Evolutionary conservation across 345 rosid genomes (phyloP), one percentile per base, ranked within the genome.

Genomic region (Lepidium aucheri): DNA sequence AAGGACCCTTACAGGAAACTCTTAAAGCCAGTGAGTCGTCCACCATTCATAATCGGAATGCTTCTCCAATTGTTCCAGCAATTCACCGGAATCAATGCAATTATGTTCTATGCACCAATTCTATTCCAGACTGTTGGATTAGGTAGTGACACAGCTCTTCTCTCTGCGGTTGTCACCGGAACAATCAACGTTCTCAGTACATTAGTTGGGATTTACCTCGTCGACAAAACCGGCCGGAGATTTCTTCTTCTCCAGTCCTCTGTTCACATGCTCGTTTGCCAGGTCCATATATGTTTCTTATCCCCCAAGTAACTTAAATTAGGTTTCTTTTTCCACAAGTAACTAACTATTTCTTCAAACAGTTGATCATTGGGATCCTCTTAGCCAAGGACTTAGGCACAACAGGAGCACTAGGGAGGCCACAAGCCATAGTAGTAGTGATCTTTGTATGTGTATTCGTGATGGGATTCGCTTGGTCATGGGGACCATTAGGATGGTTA

Each of bases 401-500:
- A 1, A 82, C 86, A 3, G 76, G 76, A 12, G 8, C 80, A 22
- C 74, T 87, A 0, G 66, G 70, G 7, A 74, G 13, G 35, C 2
- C 17, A 7, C 65, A 78, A 40, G 97, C 91, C 4, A 5, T 36
- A 1, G 8, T 80, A 0, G 84, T 81, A 4, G 90, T 83, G 80
- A 26, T 68, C 6, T 60, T 85, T 33, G 86, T 90, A 34, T 83
- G 93, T 34, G 12, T 78, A 11, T 90, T 65, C 53, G 91, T 90
- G 41, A 71, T 77, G 74, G 74, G 78, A 4, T 90, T 87, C 15
- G 90, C 95, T 0, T 90, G 97, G 97, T 90, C 95, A 13, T 90
- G 95, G 90, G 95, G 95, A 34, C 95, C 92, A 5, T 74, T 89
- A 2, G 91, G 92, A 8, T 90, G 97, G 92, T 47, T 90, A 45